phyloP scores from a whole-genome alignment of 192 early-diverging fungal species.

The Gonapodya sp. region DNA sequence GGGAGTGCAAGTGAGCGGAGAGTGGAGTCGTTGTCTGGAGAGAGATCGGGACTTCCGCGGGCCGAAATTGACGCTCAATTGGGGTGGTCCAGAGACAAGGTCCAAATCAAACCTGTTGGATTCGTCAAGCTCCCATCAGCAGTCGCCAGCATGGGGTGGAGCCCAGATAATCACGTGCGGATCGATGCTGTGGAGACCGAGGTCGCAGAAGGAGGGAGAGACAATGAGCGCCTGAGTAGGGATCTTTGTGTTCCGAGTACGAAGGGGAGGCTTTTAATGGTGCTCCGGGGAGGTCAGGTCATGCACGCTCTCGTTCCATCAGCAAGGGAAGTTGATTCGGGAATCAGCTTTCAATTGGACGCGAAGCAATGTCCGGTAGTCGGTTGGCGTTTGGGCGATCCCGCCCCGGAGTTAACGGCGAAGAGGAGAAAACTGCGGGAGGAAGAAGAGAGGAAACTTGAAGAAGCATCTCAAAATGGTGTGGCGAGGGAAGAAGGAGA shows the following conservation, averaged over 20 bases:
- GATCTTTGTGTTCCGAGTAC: conserved; percentile 18
- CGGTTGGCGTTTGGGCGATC: conserved; percentile 33
- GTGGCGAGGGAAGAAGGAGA: not conserved
- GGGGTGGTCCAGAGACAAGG: conserved; percentile 14
- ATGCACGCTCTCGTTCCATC: conserved; percentile 25
- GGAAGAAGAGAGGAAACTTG: conserved; percentile 12
- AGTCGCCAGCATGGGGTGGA: conserved; percentile 29
- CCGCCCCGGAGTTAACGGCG: conserved; percentile 17
- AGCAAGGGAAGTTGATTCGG: conserved; percentile 25
- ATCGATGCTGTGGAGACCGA: conserved; percentile 25
- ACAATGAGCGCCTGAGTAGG: conserved; percentile 10
- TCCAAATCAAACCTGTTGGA: conserved; percentile 36
- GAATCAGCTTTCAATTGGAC: conserved; percentile 29
- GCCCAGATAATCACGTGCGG: conserved; percentile 35
- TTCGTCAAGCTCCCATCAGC: conserved; percentile 30
- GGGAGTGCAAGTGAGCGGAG: not conserved
- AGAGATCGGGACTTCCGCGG: not conserved
- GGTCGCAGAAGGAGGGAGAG: conserved; percentile 15
- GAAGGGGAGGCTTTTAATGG: conserved; percentile 24
- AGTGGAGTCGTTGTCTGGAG: conserved; percentile 17
- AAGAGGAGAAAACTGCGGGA: not conserved
- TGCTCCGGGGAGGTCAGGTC: conserved; percentile 26
- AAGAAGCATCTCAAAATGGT: conserved; percentile 1
- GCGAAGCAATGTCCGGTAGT: conserved; percentile 13
- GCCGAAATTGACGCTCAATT: not conserved